Evolutionary conservation across 164 flowering plant species (phyloP).

Genomic region (Nymphaea thermarum): DNA sequence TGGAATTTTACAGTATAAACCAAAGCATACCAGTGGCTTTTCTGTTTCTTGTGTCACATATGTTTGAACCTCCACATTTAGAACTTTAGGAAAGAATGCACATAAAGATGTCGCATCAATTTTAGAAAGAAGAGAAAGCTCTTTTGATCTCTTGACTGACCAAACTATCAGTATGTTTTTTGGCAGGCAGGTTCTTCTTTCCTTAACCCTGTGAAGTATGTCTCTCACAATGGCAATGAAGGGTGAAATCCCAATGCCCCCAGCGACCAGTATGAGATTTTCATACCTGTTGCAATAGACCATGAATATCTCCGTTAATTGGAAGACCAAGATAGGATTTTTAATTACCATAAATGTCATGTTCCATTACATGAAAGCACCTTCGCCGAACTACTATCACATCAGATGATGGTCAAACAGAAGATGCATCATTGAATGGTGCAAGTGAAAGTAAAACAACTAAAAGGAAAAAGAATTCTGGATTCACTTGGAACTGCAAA

Average conservation of each 20-base stretch:
- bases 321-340: neutral
- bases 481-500: too few relatives aligned
- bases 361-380: too few relatives aligned
- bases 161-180: slow-evolving; percentile 55
- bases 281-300: slow-evolving; percentile 41
- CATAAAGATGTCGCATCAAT: slow-evolving; percentile 44
- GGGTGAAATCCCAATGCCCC: slow-evolving; percentile 94
- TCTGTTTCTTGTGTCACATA: slow-evolving; percentile 74
- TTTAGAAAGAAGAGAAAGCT: slow-evolving; percentile 61
- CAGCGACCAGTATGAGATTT: slow-evolving; percentile 78
- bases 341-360: neutral
- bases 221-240: slow-evolving; percentile 87
- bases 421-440: too few relatives aligned
- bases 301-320: slow-evolving; percentile 1
- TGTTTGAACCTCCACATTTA: slow-evolving; percentile 50
- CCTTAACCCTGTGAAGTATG: slow-evolving; percentile 50
- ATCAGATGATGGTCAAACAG: too few relatives aligned
- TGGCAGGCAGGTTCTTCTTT: slow-evolving; percentile 46
- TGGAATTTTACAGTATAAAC: neutral
- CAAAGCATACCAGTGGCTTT: slow-evolving; percentile 42
- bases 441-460: too few relatives aligned
- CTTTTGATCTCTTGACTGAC: slow-evolving; percentile 71
- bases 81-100: slow-evolving; percentile 33
- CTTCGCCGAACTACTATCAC: too few relatives aligned
- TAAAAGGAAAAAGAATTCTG: too few relatives aligned